Base-by-base conservation (phyloP, 1,284 basidiomycete genomes). In the Kwoniella shivajii region DNA sequence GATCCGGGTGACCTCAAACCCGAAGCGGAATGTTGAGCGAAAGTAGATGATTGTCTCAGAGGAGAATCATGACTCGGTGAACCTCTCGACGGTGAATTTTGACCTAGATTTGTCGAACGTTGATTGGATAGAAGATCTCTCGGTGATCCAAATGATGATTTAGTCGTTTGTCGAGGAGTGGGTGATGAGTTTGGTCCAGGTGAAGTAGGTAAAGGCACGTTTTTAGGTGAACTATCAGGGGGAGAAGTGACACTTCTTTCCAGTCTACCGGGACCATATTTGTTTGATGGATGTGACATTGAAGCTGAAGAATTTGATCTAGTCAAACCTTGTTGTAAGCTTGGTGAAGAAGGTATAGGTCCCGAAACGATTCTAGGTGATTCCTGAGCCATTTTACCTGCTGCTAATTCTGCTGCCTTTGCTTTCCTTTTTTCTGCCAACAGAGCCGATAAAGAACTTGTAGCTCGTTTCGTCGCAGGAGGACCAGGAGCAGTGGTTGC, bases 361-460 rank as follows among this genome's bases (percentile, higher is more conserved):
- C 56, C 57, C 1, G 70, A 70, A 1, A 72, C 69, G 6, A 63
- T 58, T 48, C 69, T 53, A 4, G 66, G 62, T 13, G 62, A 59
- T 16, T 65, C 56, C 18, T 63, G 56, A 20, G 39, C 53, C 27
- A 52, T 54, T 29, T 54, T 45, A 6, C 56, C 63, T 9, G 67
- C 64, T 4, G 68, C 67, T 4, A 67, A 27, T 42, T 72, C 68
- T 6, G 71, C 71, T 6, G 70, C 74, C 42, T 71, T 66, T 3
- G 68, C 69, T 51, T 54, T 60, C 9, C 73, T 44, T 56, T 69
- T 72, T 39, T 73, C 72, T 7, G 74, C 74, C 16, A 76, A 41
- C 37, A 76, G 47, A 0, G 68, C 67, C 10, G 56, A 56, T 54
- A 71, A 54, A 5, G 47, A 44, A 14, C 48, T 53, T 18, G 53